Evolutionary conservation across 352 stramenopile species (phyloP), one percentile per base, ranked within the genome.

Genomic region (Globisporangium cystogenes): DNA sequence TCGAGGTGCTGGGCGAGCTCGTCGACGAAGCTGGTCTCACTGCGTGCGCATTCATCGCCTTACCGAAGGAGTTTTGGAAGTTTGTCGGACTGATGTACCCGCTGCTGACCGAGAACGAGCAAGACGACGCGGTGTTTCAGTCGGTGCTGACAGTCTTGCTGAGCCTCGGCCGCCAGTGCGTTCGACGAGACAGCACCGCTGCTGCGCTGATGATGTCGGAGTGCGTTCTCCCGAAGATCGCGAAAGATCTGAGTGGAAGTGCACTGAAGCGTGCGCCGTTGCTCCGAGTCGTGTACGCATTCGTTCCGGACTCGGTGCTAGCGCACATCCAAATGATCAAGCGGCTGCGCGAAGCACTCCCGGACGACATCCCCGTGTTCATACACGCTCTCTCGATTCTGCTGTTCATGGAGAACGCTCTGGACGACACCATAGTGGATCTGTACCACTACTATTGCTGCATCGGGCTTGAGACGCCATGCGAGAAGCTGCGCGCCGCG

Each of bases 391-490:
- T 96, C 0, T 67, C 76, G 4, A 74, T 93, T 16, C 53, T 90
- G 41, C 57, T 94, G 36, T 73, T 67, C 45, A 79, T 94, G 65
- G 84, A 96, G 54, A 68, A 16, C 6, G 67, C 82, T 18, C 57
- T 93, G 18, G 75, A 91, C 58, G 76, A 83, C 16, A 81, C 76
- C 18, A 60, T 96, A 12, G 64, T 86, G 24, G 86, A 96, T 41
- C 55, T 94, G 43, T 96, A 96, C 39, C 64, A 90, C 47, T 95
- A 95, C 62, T 95, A 95, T 59, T 89, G 70, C 60, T 87, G 80
- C 64, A 94, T 94, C 37, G 86, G 83, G 4, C 55, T 93, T 14
- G 79, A 90, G 49, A 75, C 68, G 20, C 42, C 77, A 20, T 88
- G 76, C 45, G 77, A 88, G 31, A 90, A 90, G 49, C 68, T 95